Conservation (phyloP, 73 alveolate species). For the Paramecium caudatum region DNA sequence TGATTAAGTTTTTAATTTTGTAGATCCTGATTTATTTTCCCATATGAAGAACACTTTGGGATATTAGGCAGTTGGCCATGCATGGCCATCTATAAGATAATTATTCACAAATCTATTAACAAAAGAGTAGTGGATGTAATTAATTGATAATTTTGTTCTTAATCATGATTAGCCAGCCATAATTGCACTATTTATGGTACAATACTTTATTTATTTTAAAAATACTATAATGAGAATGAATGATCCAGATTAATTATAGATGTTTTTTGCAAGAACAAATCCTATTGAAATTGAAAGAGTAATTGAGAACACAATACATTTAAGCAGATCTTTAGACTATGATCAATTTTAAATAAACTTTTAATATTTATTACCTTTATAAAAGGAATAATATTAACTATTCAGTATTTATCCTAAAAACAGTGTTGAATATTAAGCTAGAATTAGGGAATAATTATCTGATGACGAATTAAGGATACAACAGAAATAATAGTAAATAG, state of each 20-base stretch:
- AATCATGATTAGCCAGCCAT: constrained; percentile 76
- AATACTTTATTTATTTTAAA: constrained; percentile 34
- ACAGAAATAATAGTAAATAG: constrained; percentile 5
- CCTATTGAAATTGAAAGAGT: constrained; percentile 40
- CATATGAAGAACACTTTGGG: constrained; percentile 11
- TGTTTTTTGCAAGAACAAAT: constrained; percentile 38
- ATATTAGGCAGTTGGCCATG: background rate
- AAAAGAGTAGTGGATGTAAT: constrained; percentile 81
- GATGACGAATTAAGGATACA: constrained; percentile 35
- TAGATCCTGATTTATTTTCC: constrained; percentile 25
- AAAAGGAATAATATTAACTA: constrained; percentile 49
- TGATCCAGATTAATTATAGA: constrained; percentile 34
- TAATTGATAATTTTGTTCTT: constrained; percentile 78
- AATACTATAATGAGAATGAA: constrained; percentile 47
- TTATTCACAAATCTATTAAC: constrained; percentile 79
- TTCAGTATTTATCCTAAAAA: constrained; percentile 46
- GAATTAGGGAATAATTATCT: constrained; percentile 36
- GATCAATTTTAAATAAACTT: constrained; percentile 28
- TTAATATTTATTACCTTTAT: constrained; percentile 3
- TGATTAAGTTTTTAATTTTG: constrained; percentile 16
- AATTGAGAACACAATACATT: background rate
- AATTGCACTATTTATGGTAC: constrained; percentile 68
- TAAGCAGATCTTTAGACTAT: background rate
- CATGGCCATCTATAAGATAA: constrained; percentile 80
- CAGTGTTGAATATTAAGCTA: constrained; percentile 43